Evolutionary conservation across 1,284 basidiomycete species (phyloP).

Genomic region (Papiliotrema terrestris): DNA sequence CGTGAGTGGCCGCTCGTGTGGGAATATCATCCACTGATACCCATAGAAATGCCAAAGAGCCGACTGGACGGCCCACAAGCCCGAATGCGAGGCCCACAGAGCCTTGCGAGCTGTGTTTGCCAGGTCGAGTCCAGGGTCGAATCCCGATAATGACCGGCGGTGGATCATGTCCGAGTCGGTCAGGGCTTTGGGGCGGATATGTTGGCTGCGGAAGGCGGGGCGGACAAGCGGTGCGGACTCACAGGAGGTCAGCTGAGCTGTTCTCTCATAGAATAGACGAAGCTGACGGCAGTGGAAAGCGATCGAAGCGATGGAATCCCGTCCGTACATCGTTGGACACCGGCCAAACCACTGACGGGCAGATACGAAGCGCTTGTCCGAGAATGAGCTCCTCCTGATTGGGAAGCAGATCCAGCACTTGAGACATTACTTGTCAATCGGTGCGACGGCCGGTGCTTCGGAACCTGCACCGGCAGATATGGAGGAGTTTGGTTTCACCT

Average conservation of each 20-base stretch:
- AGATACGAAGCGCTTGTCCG: conserved; percentile 11
- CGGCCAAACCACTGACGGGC: background rate
- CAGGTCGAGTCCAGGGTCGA: conserved; percentile 6
- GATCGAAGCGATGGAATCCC: conserved; percentile 68
- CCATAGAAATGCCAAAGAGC: conserved; percentile 66
- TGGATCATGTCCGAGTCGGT: conserved; percentile 61
- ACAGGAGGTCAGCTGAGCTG: conserved; percentile 57
- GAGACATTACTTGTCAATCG: conserved; percentile 33
- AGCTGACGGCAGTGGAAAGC: conserved; percentile 56
- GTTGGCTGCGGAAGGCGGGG: conserved; percentile 63
- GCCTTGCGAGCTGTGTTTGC: conserved; percentile 28
- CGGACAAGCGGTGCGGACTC: conserved; percentile 45
- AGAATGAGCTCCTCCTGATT: conserved; percentile 29
- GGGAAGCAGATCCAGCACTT: conserved; percentile 39
- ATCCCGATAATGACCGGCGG: conserved; percentile 22
- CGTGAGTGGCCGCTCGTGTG: conserved; percentile 50
- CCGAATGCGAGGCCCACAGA: conserved; percentile 68
- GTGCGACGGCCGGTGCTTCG: conserved; percentile 8
- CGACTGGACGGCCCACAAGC: conserved; percentile 74
- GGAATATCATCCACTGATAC: background rate
- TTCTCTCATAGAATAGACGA: background rate
- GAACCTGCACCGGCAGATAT: conserved; percentile 33
- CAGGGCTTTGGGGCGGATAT: conserved; percentile 67
- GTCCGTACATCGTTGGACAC: conserved; percentile 53
- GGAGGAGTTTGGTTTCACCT: conserved; percentile 36